Percentiles rank a stretch among this genome's conserved stretches.
Evolutionary conservation across 163 green algal species (phyloP).

Genomic region (Dunaliella salina): DNA sequence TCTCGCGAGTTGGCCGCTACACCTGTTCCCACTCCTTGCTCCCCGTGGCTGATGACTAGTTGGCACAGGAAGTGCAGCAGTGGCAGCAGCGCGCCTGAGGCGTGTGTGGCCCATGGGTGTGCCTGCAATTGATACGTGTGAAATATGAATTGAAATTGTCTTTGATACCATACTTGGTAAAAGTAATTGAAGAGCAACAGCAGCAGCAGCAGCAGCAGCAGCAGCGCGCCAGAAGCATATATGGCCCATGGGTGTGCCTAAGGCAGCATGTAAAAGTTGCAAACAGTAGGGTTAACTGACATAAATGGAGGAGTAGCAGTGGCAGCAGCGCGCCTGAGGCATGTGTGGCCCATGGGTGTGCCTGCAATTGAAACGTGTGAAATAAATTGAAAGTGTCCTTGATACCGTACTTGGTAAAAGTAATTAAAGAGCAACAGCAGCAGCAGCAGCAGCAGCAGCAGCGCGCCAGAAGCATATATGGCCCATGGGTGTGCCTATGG

Average conservation of each 20-base stretch:
- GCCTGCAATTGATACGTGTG: background rate
- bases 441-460: constrained; percentile 47
- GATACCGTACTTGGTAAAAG: too few relatives aligned
- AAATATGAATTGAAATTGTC: too few relatives aligned
- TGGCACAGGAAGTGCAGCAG: constrained; percentile 51
- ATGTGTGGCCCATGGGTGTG: constrained; percentile 53
- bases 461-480: constrained; percentile 33
- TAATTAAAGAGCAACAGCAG: constrained; percentile 16
- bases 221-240: constrained; percentile 45
- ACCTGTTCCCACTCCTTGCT: background rate
- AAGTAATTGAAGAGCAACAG: too few relatives aligned
- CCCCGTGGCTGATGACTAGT: constrained; percentile 36
- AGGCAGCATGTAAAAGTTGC: too few relatives aligned
- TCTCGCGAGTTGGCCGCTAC: background rate
- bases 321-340: constrained; percentile 54
- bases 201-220: constrained; percentile 32
- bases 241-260: constrained; percentile 52
- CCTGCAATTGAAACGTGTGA: background rate
- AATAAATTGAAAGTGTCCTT: too few relatives aligned
- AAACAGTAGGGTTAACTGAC: too few relatives aligned
- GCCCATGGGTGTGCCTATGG: constrained; percentile 58
- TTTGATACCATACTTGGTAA: too few relatives aligned
- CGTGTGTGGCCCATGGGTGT: constrained; percentile 53
- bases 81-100: constrained; percentile 54
- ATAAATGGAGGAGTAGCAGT: too few relatives aligned